phyloP scores from a whole-genome alignment of 108 stramenopile genomes.

The Cyclotella cryptica region DNA sequence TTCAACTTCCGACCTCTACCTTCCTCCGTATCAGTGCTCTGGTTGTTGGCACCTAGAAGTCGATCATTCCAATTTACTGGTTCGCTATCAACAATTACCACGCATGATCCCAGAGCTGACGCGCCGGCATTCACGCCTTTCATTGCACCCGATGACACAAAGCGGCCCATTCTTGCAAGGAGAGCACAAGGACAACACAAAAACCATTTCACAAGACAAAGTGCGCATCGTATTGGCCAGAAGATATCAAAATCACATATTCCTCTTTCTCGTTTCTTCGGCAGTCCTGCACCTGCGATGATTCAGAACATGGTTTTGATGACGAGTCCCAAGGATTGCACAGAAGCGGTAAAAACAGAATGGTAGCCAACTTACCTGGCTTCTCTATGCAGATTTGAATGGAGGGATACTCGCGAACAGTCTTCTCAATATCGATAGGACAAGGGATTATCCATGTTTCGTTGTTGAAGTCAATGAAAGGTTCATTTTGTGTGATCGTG shows the following conservation, averaged over 20 bases:
- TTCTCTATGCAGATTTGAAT: conserved; percentile 26
- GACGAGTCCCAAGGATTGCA: too few species aligned
- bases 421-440: conserved; percentile 23
- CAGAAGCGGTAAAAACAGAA: too few species aligned
- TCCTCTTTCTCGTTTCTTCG: conserved; percentile 20
- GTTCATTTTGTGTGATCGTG: background rate
- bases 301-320: too few species aligned
- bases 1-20: conserved; percentile 1
- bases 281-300: background rate
- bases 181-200: conserved; percentile 35
- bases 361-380: background rate
- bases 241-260: conserved; percentile 27
- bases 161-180: background rate
- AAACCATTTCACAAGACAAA: conserved; percentile 34
- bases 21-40: conserved; percentile 4
- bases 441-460: conserved; percentile 26
- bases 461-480: conserved; percentile 15
- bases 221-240: conserved; percentile 29
- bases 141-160: conserved; percentile 1
- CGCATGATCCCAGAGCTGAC: conserved; percentile 18
- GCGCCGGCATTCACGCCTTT: conserved; percentile 19
- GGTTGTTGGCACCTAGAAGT: conserved; percentile 2
- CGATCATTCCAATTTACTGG: background rate
- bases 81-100: conserved; percentile 30
- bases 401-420: conserved; percentile 7